These are phyloP conservation scores for Keithomyces neogunnii DNA, from an alignment of 2,329 filamentous ascomycete genomes.

Conservation along the genomic window DNA sequence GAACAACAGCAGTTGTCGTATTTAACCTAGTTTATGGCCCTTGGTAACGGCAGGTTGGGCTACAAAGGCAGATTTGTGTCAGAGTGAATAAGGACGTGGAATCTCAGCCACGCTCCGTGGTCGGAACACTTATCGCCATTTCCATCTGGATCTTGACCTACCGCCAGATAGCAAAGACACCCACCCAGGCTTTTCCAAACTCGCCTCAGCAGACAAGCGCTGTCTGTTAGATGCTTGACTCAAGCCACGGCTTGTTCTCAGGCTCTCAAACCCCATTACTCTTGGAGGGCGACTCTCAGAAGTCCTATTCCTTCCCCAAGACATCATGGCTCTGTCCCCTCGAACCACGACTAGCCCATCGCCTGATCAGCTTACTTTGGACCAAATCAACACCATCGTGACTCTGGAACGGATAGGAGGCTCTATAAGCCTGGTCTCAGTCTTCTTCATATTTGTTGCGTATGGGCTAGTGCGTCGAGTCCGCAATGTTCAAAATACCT, in stretches of 20 bases:
- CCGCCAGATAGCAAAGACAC: no score
- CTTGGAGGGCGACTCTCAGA: no score
- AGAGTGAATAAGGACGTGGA: neutral
- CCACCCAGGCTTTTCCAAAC: no score
- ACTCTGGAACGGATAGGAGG: constrained; percentile 46
- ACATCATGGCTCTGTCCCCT: neutral
- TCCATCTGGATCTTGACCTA: no score
- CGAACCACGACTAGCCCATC: neutral
- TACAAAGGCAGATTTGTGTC: neutral
- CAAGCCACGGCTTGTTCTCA: no score
- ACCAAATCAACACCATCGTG: constrained; percentile 34
- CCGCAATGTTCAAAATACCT: constrained; percentile 52
- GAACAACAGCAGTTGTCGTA: neutral
- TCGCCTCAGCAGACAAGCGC: no score
- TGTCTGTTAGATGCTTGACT: no score
- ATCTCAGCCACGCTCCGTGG: no score
- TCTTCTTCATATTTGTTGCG: constrained; percentile 43
- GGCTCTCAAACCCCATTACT: no score
- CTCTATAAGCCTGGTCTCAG: constrained; percentile 41
- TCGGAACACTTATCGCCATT: no score
- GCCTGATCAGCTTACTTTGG: constrained; percentile 21
- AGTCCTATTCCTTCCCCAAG: no score
- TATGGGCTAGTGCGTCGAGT: constrained; percentile 42
- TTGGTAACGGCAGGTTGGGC: neutral
- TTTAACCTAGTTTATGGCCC: neutral